Evolutionary conservation across 805 yeast genomes (phyloP), one percentile per base, ranked within the genome.

Genomic region (Nakazawaea ernobii): DNA sequence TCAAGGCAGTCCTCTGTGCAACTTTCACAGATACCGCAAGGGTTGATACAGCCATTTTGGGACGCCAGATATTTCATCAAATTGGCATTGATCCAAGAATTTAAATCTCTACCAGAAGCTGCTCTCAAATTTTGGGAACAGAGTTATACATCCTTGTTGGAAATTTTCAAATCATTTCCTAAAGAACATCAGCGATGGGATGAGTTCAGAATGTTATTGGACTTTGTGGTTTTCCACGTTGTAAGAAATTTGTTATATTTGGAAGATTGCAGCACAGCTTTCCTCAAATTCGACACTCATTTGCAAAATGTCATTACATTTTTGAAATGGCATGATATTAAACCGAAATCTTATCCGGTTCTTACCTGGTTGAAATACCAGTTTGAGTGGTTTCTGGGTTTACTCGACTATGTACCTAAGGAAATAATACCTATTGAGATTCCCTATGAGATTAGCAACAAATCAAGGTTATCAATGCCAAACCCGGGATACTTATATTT

Each of bases 221-320:
- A 88, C 57, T 59, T 79, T 4, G 57, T 77, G 6, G 82, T 84
- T 0, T 69, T 84, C 43, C 86, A 84, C 54, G 79, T 86, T 8
- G 76, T 78, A 7, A 72, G 85, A 52, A 68, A 80, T 1, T 76
- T 80, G 54, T 67, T 86, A 26, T 79, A 84, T 11, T 49, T 77
- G 11, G 85, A 77, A 37, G 79, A 77, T 51, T 74, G 84, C 1
- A 69, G 80, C 35, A 54, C 69, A 42, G 87, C 91, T 0, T 77
- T 79, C 55, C 69, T 74, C 49, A 84, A 81, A 59, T 88, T 86
- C 58, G 72, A 72, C 35, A 69, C 77, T 15, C 96, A 88, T 65
- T 57, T 85, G 1, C 71, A 71, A 30, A 75, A 74, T 42, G 77
- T 84, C 1, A 53, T 69, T 8, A 62, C 66, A 7, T 56, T 74